Conservation (phyloP, 352 stramenopile genomes). For the Heterotrichella gracilis region DNA sequence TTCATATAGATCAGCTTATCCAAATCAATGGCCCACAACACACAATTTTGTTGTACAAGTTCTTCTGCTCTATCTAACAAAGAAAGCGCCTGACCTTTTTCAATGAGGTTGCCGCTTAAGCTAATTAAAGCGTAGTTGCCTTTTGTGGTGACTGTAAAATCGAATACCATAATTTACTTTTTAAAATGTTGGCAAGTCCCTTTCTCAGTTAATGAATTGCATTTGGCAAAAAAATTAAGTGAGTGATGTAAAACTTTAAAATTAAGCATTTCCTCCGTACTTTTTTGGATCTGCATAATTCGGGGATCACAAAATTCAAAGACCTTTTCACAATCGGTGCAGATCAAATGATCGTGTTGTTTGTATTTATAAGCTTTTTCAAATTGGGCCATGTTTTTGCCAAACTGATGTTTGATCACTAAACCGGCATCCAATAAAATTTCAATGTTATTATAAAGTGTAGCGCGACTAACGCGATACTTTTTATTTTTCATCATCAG, state of each 20-base stretch:
- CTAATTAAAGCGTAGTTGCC: not conserved
- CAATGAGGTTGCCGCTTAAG: not conserved
- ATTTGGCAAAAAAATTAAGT: not conserved
- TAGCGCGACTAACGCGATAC: not conserved
- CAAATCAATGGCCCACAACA: not conserved
- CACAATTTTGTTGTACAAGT: not conserved
- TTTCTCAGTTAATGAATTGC: not conserved
- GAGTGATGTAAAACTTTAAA: not conserved
- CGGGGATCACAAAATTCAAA: not conserved
- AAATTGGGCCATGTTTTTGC: constrained; percentile 2
- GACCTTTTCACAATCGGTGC: not conserved
- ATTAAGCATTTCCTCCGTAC: not conserved
- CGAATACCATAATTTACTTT: constrained; percentile 8
- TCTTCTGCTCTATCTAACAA: not conserved
- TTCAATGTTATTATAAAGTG: constrained; percentile 4
- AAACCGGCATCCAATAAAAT: not conserved
- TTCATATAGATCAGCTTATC: constrained; percentile 7
- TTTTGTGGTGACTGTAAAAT: not conserved
- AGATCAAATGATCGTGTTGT: constrained; percentile 2
- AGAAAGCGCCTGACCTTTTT: not conserved
- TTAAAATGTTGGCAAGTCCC: not conserved
- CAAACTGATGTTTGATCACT: not conserved
- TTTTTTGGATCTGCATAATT: constrained; percentile 1
- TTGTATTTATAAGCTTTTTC: constrained; percentile 9
- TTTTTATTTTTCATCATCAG: constrained; percentile 9